Conservation (phyloP, 768 basidiomycete genomes). For the Lactarius psammicola region DNA sequence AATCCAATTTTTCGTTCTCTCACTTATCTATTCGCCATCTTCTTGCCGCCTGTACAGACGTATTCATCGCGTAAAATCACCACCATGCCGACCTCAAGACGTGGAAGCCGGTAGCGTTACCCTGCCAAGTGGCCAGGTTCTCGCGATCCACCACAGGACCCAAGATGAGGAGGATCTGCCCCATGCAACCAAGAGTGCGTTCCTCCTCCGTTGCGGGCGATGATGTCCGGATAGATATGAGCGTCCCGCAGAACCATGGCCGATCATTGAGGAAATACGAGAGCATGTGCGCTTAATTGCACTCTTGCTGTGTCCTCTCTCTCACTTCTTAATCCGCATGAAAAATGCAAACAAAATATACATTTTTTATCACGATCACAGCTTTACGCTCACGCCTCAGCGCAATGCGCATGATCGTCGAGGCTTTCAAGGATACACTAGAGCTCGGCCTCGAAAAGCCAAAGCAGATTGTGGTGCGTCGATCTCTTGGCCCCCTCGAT, state of each 20-base stretch:
- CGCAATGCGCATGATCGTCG: slow-evolving; percentile 96
- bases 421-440: slow-evolving; percentile 90
- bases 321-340: neutral
- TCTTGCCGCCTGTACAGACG: slow-evolving; percentile 18
- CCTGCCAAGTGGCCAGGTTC: slow-evolving; percentile 71
- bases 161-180: slow-evolving; percentile 86
- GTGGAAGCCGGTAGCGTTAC: slow-evolving; percentile 75
- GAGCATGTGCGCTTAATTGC: slow-evolving; percentile 59
- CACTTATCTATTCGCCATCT: slow-evolving; percentile 26
- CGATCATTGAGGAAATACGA: slow-evolving; percentile 92
- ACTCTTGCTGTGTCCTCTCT: slow-evolving; percentile 6
- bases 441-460: slow-evolving; percentile 82
- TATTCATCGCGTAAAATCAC: slow-evolving; percentile 9
- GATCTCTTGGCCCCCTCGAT: slow-evolving; percentile 18
- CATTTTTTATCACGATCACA: slow-evolving; percentile 34
- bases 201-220: slow-evolving; percentile 19
- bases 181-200: slow-evolving; percentile 87
- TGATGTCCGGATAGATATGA: slow-evolving; percentile 20
- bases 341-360: neutral
- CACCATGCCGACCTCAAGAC: slow-evolving; percentile 64
- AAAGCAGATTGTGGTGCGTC: slow-evolving; percentile 80
- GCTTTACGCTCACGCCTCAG: slow-evolving; percentile 85
- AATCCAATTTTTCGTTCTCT: neutral
- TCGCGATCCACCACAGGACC: slow-evolving; percentile 85
- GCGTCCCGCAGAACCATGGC: slow-evolving; percentile 72